These are phyloP conservation scores for Aaosphaeria arxii DNA, from an alignment of 2,329 filamentous ascomycete genomes.

Conservation along the genomic window DNA sequence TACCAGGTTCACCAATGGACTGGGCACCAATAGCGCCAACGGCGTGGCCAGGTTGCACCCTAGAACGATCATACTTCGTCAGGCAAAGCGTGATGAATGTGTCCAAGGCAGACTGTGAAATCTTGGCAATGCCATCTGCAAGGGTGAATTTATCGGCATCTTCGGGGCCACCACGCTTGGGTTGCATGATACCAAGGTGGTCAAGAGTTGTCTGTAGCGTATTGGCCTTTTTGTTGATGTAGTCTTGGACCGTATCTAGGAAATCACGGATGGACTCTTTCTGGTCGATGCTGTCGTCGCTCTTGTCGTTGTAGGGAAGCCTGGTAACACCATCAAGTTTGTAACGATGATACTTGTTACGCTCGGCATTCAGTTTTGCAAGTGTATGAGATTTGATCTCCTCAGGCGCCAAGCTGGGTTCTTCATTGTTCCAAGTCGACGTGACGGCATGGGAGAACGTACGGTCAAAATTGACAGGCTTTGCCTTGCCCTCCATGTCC, in stretches of 20 bases:
- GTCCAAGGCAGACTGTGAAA: slow-evolving; percentile 70
- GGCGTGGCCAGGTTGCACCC: slow-evolving; percentile 90
- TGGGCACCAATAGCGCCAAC: slow-evolving; percentile 96
- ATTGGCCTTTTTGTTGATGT: slow-evolving; percentile 62
- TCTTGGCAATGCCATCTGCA: slow-evolving; percentile 74
- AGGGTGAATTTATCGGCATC: slow-evolving; percentile 36
- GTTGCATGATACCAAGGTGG: slow-evolving; percentile 21
- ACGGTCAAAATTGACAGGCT: slow-evolving; percentile 86
- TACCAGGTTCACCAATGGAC: slow-evolving; percentile 96
- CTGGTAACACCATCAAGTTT: slow-evolving; percentile 34
- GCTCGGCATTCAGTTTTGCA: slow-evolving; percentile 65
- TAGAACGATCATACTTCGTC: slow-evolving; percentile 85
- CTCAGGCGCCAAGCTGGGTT: slow-evolving; percentile 67
- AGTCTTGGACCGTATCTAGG: slow-evolving; percentile 71
- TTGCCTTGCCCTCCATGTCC: slow-evolving; percentile 93
- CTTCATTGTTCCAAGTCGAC: slow-evolving; percentile 75
- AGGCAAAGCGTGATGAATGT: slow-evolving; percentile 80
- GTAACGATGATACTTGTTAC: slow-evolving; percentile 49
- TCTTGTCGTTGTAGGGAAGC: slow-evolving; percentile 68
- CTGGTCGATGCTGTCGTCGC: slow-evolving; percentile 55
- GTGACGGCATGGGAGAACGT: slow-evolving; percentile 80
- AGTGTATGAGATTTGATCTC: slow-evolving; percentile 71
- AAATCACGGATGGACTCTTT: slow-evolving; percentile 78
- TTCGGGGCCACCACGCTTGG: slow-evolving; percentile 12
- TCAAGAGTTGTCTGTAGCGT: slow-evolving; percentile 53